Conservation (phyloP, 2,329 filamentous ascomycete genomes). For the Pseudonectria foliicola region DNA sequence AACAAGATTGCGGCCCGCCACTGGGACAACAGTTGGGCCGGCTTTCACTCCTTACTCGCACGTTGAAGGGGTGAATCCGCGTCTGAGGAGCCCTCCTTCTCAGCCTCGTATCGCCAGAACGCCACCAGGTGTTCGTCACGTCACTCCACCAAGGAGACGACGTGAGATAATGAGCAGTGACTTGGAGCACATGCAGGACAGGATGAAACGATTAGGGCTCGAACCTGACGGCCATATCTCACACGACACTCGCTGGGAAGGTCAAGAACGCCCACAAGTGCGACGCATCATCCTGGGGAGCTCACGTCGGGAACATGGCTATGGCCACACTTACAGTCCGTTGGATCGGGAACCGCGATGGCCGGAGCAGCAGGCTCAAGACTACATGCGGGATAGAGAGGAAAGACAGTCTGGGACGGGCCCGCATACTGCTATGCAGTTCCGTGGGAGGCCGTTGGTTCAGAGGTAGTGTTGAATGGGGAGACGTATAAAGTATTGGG, state of each 20-base stretch:
- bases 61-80: not conserved
- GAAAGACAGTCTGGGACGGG: not conserved
- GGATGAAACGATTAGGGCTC: constrained; percentile 11
- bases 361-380: constrained; percentile 10
- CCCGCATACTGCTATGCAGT: not conserved
- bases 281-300: constrained; percentile 6
- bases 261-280: constrained; percentile 5
- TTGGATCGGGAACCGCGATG: constrained; percentile 8
- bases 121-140: constrained; percentile 8
- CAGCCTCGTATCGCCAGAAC: constrained; percentile 14
- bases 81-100: constrained; percentile 2
- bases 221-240: constrained; percentile 5
- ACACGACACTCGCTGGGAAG: constrained; percentile 7
- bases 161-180: constrained; percentile 10
- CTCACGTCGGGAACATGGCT: not conserved
- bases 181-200: constrained; percentile 4
- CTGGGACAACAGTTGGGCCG: too few relatives aligned
- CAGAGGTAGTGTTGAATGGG: constrained; percentile 1
- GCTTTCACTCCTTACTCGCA: too few relatives aligned
- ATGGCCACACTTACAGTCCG: constrained; percentile 1
- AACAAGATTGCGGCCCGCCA: too few relatives aligned
- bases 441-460: constrained; percentile 1
- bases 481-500: not conserved
- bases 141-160: constrained; percentile 10
- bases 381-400: constrained; percentile 13